A percentile compares a stretch with the other conserved stretches of the same genome.
Conservation (phyloP, 495 filamentous ascomycete genomes). For the Rhypophila decipiens region DNA sequence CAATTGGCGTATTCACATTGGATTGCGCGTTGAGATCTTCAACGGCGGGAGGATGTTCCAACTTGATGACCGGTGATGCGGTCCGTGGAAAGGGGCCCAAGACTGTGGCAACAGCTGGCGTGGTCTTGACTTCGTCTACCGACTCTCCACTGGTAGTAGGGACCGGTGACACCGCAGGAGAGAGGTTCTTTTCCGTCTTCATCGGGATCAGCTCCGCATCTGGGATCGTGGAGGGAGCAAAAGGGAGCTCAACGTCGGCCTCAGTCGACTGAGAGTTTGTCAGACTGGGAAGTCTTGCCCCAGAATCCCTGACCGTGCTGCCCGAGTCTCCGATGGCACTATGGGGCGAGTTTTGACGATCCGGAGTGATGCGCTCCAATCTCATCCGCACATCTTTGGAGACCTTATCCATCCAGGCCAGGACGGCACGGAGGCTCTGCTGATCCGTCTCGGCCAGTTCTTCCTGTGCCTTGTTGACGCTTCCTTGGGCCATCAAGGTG, state of each 20-base stretch:
- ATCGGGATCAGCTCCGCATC: constrained; percentile 2
- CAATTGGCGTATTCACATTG: too few species aligned
- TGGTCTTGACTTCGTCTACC: constrained; percentile 5
- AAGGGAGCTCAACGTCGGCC: constrained; percentile 6
- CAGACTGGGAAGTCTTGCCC: constrained; percentile 11
- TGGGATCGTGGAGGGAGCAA: not conserved
- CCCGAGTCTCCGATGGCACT: not conserved
- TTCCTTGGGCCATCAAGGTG: constrained; percentile 28
- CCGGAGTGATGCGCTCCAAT: constrained; percentile 7
- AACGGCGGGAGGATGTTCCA: too few species aligned
- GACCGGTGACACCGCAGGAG: constrained; percentile 19
- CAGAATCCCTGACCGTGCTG: constrained; percentile 3
- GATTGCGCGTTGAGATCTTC: too few species aligned
- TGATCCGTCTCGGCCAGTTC: constrained; percentile 23
- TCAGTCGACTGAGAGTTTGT: constrained; percentile 13
- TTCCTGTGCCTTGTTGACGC: constrained; percentile 25
- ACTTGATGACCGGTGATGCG: too few species aligned
- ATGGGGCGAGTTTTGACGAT: not conserved
- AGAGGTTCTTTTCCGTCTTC: constrained; percentile 15
- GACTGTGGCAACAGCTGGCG: constrained; percentile 6
- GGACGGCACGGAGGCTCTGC: constrained; percentile 28
- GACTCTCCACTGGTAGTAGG: constrained; percentile 14
- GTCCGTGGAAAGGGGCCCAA: too few species aligned
- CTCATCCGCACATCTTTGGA: constrained; percentile 6
- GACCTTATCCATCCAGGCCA: constrained; percentile 24